Evolutionary conservation across 768 basidiomycete species (phyloP).

Genomic region (Tulasnella sp.): DNA sequence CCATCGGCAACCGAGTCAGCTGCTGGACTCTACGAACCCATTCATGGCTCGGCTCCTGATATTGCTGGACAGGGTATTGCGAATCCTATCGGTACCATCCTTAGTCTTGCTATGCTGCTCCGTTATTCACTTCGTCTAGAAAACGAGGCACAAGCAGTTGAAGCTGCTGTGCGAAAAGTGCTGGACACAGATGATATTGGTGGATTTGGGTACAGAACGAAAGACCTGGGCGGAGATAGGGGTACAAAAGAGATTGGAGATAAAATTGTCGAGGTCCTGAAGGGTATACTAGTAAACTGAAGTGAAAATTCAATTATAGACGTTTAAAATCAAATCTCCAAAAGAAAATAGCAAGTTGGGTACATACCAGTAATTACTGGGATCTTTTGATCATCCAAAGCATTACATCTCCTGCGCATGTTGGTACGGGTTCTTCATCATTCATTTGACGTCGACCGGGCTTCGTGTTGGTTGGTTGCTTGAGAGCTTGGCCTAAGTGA

Average conservation of each 20-base stretch:
- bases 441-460: background rate
- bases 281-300: conserved; percentile 34
- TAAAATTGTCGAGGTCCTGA: conserved; percentile 60
- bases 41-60: conserved; percentile 89
- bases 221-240: conserved; percentile 72
- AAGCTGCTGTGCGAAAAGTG: conserved; percentile 80
- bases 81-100: conserved; percentile 90
- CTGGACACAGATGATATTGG: conserved; percentile 39
- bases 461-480: background rate
- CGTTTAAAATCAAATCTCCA: too few relatives aligned
- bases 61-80: conserved; percentile 91
- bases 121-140: conserved; percentile 90
- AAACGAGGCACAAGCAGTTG: conserved; percentile 70
- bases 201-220: conserved; percentile 40
- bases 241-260: conserved; percentile 74
- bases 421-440: background rate
- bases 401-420: conserved; percentile 10
- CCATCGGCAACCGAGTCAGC: conserved; percentile 59
- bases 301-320: background rate
- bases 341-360: too few relatives aligned
- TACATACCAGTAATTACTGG: background rate
- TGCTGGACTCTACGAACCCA: conserved; percentile 89
- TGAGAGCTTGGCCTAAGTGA: conserved; percentile 11
- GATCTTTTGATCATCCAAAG: conserved; percentile 7
- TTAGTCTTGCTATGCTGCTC: conserved; percentile 84